phyloP scores from a whole-genome alignment of 495 filamentous ascomycete genomes.

The Tuber indicum region DNA sequence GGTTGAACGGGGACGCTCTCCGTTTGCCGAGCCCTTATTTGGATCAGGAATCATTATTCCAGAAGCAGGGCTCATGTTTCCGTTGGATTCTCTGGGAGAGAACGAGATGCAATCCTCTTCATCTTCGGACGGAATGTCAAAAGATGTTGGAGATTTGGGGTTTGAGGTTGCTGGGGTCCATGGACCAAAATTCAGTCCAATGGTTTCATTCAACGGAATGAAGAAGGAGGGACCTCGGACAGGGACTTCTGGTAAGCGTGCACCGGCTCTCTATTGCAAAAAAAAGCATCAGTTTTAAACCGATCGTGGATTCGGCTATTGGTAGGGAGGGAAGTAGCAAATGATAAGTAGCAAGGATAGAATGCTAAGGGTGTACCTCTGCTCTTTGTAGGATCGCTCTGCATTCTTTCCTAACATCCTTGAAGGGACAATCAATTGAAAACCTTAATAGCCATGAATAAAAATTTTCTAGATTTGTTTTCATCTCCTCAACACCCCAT shows the following conservation, averaged over 20 bases:
- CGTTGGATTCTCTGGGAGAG: constrained; percentile 24
- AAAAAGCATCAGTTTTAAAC: constrained; percentile 21
- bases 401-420: constrained; percentile 34
- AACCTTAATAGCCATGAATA: constrained; percentile 33
- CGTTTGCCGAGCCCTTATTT: constrained; percentile 31
- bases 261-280: constrained; percentile 24
- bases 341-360: background rate
- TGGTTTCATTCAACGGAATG: constrained; percentile 31
- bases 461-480: constrained; percentile 31
- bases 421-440: constrained; percentile 36
- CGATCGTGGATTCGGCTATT: background rate
- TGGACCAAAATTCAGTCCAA: constrained; percentile 29
- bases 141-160: constrained; percentile 24
- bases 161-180: constrained; percentile 30
- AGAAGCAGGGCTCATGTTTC: constrained; percentile 26
- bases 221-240: constrained; percentile 33
- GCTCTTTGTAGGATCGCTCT: constrained; percentile 34
- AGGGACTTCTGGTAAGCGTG: constrained; percentile 33
- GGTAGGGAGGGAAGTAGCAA: background rate
- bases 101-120: constrained; percentile 35
- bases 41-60: constrained; percentile 37
- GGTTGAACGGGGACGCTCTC: constrained; percentile 35
- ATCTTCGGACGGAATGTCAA: constrained; percentile 27
- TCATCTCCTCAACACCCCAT: constrained; percentile 34
- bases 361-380: constrained; percentile 20